These are phyloP conservation scores for Fusarium longipes DNA, from an alignment of 2,329 filamentous ascomycete species.

Conservation along the genomic window DNA sequence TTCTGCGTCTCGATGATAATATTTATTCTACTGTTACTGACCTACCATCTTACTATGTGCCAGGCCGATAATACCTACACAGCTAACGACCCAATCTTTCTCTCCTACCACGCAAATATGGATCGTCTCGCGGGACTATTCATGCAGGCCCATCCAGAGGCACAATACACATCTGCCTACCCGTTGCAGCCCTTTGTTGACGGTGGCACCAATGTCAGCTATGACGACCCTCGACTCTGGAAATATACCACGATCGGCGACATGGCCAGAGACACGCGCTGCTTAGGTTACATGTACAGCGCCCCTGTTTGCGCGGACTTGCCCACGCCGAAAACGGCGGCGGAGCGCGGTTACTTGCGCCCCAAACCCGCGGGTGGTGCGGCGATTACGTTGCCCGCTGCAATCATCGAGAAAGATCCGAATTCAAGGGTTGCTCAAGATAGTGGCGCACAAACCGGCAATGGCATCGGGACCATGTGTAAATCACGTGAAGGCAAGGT, in stretches of 20 bases:
- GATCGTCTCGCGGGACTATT: slow-evolving; percentile 8
- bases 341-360: background rate
- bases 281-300: slow-evolving; percentile 11
- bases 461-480: background rate
- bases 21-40: background rate
- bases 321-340: background rate
- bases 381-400: slow-evolving; percentile 1
- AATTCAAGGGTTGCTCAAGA: background rate
- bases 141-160: slow-evolving; percentile 7
- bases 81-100: slow-evolving; percentile 19
- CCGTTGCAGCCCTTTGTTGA: slow-evolving; percentile 15
- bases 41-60: background rate
- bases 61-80: slow-evolving; percentile 19
- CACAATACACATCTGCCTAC: slow-evolving; percentile 11
- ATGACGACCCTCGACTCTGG: slow-evolving; percentile 8
- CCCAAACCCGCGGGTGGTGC: background rate
- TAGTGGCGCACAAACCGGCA: background rate
- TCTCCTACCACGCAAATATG: slow-evolving; percentile 27
- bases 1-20: too few species aligned
- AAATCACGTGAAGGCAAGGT: background rate
- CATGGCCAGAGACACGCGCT: slow-evolving; percentile 10
- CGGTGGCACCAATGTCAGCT: background rate
- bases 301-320: background rate
- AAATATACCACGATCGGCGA: slow-evolving; percentile 17
- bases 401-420: background rate